Conservation (phyloP, 331 rosid species). For the Pyrus hybrid region DNA sequence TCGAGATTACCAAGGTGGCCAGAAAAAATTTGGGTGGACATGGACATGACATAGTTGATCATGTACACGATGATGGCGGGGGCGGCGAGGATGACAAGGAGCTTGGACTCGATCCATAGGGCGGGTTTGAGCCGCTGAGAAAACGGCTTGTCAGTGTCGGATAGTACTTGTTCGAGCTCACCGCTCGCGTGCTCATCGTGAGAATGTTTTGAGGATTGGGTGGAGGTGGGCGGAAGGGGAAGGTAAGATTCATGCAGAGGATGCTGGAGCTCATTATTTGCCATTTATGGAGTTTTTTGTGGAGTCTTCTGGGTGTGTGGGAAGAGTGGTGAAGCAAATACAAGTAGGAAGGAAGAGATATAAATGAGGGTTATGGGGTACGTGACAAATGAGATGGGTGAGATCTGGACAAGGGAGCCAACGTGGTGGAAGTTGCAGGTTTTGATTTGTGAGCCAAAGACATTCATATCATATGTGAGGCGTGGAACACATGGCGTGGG, state of each 20-base stretch:
- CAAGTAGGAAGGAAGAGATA: background rate
- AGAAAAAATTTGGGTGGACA: slow-evolving; percentile 58
- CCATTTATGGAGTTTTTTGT: background rate
- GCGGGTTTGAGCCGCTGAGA: slow-evolving; percentile 36
- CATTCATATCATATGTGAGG: too few species aligned
- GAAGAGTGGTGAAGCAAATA: background rate
- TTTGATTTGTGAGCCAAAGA: too few species aligned
- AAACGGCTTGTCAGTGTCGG: slow-evolving; percentile 20
- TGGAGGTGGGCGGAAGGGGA: background rate
- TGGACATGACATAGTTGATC: slow-evolving; percentile 54
- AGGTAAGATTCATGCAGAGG: slow-evolving; percentile 1
- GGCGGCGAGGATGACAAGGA: slow-evolving; percentile 45
- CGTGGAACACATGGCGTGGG: too few species aligned
- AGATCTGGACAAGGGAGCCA: background rate
- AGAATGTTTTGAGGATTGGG: background rate
- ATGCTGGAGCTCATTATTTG: background rate
- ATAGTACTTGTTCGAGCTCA: slow-evolving; percentile 38
- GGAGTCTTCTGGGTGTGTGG: background rate
- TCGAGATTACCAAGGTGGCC: slow-evolving; percentile 72
- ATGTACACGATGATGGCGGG: slow-evolving; percentile 45
- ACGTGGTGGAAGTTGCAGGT: too few species aligned
- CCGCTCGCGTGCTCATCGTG: background rate
- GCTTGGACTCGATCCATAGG: slow-evolving; percentile 41
- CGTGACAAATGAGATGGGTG: background rate
- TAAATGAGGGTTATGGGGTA: background rate